A percentile compares a stretch with the other conserved stretches of the same genome.
Conservation (phyloP, 225 moss, liverwort and hornwort genomes). For the Ulota crispa region DNA sequence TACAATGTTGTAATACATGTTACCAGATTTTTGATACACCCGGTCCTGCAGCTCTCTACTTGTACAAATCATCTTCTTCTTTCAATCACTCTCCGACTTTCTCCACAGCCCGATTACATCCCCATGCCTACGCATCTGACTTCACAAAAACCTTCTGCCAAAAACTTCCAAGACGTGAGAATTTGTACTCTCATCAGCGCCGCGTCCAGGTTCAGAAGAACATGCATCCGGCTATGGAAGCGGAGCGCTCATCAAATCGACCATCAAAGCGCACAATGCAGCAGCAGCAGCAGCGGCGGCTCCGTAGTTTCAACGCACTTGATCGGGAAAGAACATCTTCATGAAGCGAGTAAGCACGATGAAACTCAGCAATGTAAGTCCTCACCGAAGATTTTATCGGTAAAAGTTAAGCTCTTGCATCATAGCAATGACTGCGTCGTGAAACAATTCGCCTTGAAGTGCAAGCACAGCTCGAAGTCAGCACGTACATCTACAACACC, state of each 20-base stretch:
- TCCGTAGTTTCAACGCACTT: background rate
- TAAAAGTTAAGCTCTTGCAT: constrained; percentile 6
- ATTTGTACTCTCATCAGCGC: background rate
- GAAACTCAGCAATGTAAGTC: background rate
- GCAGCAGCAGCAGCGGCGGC: background rate
- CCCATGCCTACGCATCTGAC: background rate
- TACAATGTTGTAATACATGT: constrained; percentile 39
- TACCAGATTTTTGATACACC: constrained; percentile 30
- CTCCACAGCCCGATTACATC: constrained; percentile 19
- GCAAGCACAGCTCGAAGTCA: background rate
- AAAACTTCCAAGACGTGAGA: background rate
- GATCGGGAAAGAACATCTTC: background rate
- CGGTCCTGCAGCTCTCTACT: constrained; percentile 33
- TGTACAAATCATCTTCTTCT: constrained; percentile 44
- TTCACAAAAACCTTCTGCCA: background rate
- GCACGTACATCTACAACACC: background rate
- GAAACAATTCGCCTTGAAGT: background rate
- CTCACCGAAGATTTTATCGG: background rate
- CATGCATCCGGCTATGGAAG: constrained; percentile 11
- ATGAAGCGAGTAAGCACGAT: constrained; percentile 9
- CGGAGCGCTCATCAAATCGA: background rate
- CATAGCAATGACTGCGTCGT: constrained; percentile 13
- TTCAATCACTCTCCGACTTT: background rate
- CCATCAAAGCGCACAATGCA: constrained; percentile 10
- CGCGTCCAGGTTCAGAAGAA: background rate